Percentiles rank a stretch among this genome's conserved stretches.
Evolutionary conservation across 345 rosid species (phyloP).

Genomic region (Gossypium mustelinum): DNA sequence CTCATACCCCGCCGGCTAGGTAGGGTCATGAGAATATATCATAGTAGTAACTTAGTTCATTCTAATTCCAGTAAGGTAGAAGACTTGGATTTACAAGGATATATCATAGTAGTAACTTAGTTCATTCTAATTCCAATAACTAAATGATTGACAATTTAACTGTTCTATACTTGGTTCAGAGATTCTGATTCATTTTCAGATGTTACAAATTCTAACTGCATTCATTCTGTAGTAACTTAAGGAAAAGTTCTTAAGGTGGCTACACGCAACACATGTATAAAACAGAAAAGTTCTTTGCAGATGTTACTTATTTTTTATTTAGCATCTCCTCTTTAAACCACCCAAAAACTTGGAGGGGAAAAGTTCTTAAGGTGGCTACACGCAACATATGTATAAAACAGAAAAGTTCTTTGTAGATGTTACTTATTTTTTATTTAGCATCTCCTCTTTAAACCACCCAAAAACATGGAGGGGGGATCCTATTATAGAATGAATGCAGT

Average conservation of each 20-base stretch:
- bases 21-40: no score
- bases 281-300: background rate
- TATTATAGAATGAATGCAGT: background rate
- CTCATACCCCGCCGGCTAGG: no score
- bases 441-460: background rate
- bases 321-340: background rate
- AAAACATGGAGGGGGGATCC: background rate
- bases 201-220: background rate
- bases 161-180: background rate
- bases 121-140: background rate
- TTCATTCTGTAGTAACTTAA: background rate
- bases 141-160: background rate
- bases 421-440: background rate
- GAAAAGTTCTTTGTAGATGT: background rate
- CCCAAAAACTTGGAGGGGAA: background rate
- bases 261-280: background rate
- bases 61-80: background rate
- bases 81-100: background rate
- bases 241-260: background rate
- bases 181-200: background rate
- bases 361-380: background rate
- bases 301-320: background rate
- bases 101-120: background rate
- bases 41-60: no score
- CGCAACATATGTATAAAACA: background rate